phyloP scores from a whole-genome alignment of 2,329 filamentous ascomycete genomes.

The Aspergillus quadrilineatus region DNA sequence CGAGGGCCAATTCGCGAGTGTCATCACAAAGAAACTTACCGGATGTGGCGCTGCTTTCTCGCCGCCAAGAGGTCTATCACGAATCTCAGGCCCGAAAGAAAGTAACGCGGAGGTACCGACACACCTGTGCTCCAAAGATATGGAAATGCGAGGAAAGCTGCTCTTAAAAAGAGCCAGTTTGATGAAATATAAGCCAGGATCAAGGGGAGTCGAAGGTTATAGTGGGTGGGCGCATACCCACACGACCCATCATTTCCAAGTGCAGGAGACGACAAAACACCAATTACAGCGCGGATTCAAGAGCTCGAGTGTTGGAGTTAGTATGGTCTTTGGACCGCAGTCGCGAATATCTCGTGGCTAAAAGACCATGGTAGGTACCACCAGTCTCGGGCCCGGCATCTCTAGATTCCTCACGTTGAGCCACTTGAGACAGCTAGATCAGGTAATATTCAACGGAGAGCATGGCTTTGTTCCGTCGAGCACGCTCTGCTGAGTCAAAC shows the following conservation, averaged over 20 bases:
- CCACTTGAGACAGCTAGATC: background rate
- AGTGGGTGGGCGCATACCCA: constrained; percentile 7
- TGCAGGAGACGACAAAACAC: background rate
- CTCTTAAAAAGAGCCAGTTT: constrained; percentile 2
- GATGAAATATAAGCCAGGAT: constrained; percentile 9
- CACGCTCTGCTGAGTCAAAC: constrained; percentile 10
- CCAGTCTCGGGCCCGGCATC: constrained; percentile 5
- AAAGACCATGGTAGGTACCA: constrained; percentile 5
- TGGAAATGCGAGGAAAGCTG: background rate
- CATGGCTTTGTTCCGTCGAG: constrained; percentile 1
- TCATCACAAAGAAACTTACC: constrained; percentile 9
- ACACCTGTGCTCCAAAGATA: constrained; percentile 7
- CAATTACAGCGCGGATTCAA: constrained; percentile 7
- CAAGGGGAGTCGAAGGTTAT: constrained; percentile 7
- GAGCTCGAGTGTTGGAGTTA: constrained; percentile 11
- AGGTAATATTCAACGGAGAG: constrained; percentile 4
- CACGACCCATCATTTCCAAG: constrained; percentile 1
- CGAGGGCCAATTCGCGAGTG: constrained; percentile 6
- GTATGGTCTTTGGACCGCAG: background rate
- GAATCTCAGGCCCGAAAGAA: constrained; percentile 6
- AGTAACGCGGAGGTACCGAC: constrained; percentile 11
- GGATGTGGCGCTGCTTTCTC: constrained; percentile 11
- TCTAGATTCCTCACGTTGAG: constrained; percentile 1
- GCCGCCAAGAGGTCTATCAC: constrained; percentile 16
- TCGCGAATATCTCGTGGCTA: constrained; percentile 6